Base-by-base conservation (phyloP, 495 filamentous ascomycete species). In the Aspergillus sparsus region DNA sequence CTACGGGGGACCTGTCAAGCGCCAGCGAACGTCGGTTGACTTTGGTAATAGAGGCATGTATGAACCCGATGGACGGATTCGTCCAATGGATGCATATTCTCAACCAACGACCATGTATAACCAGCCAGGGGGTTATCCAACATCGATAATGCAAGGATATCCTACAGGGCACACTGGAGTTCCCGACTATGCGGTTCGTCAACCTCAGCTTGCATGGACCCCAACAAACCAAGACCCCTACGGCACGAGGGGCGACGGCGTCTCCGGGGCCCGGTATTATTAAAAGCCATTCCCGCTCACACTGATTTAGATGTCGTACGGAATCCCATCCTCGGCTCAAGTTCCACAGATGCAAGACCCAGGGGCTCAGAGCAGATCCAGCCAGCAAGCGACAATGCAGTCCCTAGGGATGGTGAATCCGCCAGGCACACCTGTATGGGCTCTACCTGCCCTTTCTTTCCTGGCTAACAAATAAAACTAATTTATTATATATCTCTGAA, bases 11-110 rank as follows among this genome's bases (percentile, higher is more conserved):
- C 69, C 76, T 13, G 67, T 71, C 46, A 80, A 80, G 55, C 76
- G 77, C 21, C 68, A 74, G 53, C 75, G 77, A 10, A 78, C 77
- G 8, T 78, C 77, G 12, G 67, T 77, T n/a, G 77, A 80, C 46
- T 74, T 73, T 62, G 74, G 74, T 27, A 66, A 67, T n/a, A 68
- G 74, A 55, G 65, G 60, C 55, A 65, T 80, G 16, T 80, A 76
- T 53, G 77, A 80, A 12, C 16, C 68, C 7, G 77, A 80, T 33
- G 62, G 66, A 44, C 69, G 77, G 11, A 75, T 77, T 67, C 77
- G 73, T 16, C 75, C 69, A 18, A 70, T 77, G 67, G 75, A 76
- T 46, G 62, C 75, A 5, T 80, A 80, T 59, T 63, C 68, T 13
- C 77, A 77, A 47, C 63, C 73, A 15, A 55, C 74, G 15, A 39